phyloP scores from a whole-genome alignment of 306 rosid genomes.

The Malus fusca region DNA sequence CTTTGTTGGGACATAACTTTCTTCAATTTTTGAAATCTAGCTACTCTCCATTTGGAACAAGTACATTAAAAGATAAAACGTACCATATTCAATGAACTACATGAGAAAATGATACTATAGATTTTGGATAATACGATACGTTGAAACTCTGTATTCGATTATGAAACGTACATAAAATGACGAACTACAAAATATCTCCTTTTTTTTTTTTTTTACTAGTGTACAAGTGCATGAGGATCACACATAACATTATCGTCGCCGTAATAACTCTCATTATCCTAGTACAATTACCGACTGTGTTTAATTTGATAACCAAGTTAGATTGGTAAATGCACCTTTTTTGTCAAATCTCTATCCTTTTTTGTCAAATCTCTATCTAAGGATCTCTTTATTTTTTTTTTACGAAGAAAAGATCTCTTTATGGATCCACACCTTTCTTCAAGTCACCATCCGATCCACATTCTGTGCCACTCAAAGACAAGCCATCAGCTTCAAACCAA shows the following conservation, averaged over 20 bases:
- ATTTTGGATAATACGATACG: not conserved
- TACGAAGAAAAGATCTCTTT: too few species aligned
- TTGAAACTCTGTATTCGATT: not conserved
- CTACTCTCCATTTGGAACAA: not conserved
- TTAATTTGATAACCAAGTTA: not conserved
- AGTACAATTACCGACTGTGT: not conserved
- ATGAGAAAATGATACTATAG: not conserved
- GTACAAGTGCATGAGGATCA: not conserved
- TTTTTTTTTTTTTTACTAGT: not conserved
- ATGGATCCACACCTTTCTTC: slow-evolving; percentile 47
- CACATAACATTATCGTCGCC: not conserved
- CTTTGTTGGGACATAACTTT: not conserved
- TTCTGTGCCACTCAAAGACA: slow-evolving; percentile 57
- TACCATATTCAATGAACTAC: not conserved
- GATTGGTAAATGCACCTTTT: slow-evolving; percentile 1
- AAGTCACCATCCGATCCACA: slow-evolving; percentile 51
- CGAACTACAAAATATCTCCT: not conserved
- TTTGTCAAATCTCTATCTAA: slow-evolving; percentile 65
- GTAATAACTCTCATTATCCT: not conserved
- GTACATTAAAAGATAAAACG: not conserved
- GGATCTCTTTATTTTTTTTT: slow-evolving; percentile 44
- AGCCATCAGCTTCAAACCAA: slow-evolving; percentile 27
- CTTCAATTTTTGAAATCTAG: not conserved
- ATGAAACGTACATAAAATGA: not conserved
- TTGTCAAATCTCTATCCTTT: slow-evolving; percentile 67